These are phyloP conservation scores for Cyberlindnera samutprakarnensis DNA, from an alignment of 805 yeast species.

Conservation along the genomic window DNA sequence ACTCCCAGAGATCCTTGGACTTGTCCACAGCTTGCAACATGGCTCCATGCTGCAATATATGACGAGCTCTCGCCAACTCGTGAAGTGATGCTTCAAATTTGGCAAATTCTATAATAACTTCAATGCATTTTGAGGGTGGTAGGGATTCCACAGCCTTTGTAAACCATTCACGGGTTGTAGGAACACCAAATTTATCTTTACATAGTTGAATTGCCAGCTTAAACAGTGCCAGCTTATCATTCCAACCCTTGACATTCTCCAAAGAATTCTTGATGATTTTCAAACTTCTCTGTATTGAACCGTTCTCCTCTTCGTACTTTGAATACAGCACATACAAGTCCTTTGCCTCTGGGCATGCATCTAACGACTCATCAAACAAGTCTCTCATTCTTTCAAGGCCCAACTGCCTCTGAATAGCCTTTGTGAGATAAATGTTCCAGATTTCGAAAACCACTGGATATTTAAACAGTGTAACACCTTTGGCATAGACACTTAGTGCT, in stretches of 20 bases:
- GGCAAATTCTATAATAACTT: slow-evolving; percentile 47
- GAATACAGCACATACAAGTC: slow-evolving; percentile 49
- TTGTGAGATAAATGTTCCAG: slow-evolving; percentile 61
- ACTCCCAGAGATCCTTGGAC: slow-evolving; percentile 42
- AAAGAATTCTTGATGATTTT: slow-evolving; percentile 38
- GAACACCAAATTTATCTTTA: slow-evolving; percentile 30
- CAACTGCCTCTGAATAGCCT: slow-evolving; percentile 31
- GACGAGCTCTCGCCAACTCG: slow-evolving; percentile 56
- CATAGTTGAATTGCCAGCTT: slow-evolving; percentile 35
- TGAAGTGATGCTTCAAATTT: slow-evolving; percentile 44
- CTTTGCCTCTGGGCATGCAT: slow-evolving; percentile 41
- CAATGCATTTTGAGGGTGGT: slow-evolving; percentile 33
- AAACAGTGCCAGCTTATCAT: slow-evolving; percentile 34
- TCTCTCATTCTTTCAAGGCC: slow-evolving; percentile 56
- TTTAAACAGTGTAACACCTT: slow-evolving; percentile 54
- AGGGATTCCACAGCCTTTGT: slow-evolving; percentile 43
- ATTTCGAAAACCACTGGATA: slow-evolving; percentile 59
- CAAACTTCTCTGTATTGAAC: slow-evolving; percentile 43
- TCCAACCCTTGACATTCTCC: slow-evolving; percentile 19
- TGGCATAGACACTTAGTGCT: slow-evolving; percentile 56
- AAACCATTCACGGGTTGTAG: slow-evolving; percentile 40
- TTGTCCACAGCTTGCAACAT: slow-evolving; percentile 30
- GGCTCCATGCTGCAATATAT: slow-evolving; percentile 49
- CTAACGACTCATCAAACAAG: slow-evolving; percentile 61
- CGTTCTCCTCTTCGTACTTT: slow-evolving; percentile 50